Evolutionary conservation across 1,284 basidiomycete genomes (phyloP), one percentile per base, ranked within the genome.

Genomic region (Apiotrichum montevideense): DNA sequence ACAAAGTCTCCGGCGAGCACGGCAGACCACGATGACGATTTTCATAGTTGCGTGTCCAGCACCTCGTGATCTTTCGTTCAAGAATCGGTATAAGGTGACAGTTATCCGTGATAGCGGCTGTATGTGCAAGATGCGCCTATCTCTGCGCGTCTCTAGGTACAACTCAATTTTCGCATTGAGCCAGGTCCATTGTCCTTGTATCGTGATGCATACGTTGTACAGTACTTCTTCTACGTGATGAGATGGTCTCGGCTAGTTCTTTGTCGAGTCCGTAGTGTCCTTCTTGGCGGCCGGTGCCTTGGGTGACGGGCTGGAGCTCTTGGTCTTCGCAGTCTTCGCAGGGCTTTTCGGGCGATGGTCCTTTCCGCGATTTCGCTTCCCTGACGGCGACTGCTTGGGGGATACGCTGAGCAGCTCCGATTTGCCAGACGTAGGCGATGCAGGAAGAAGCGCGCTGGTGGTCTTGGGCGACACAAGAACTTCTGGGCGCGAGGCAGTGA

Each of bases 371-470:
- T 34, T 35, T 8, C 41, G n/a, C n/a, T 40, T 39, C 34, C 48
- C 42, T 32, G 37, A n/a, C n/a, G 52, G 46, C 52, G 45, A 42
- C 45, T 46, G 34, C 45, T 47, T 42, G 33, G 52, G 52, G 7
- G 46, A 48, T 2, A 54, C 52, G 46, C 45, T 41, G 83, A 0
- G 93, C 11, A 53, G 50, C 34, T 51, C 50, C 5, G 50, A 51
- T 34, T 51, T 51, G 90, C 0, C 90, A 87, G n/a, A 97, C 81
- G 73, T 98, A n/a, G 15, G 37, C 37, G 37, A 39, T 7, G 37
- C 14, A n/a, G 11, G 50, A 42, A 41, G 48, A 10, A 40, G 42
- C 42, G 21, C 47, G 35, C 35, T 39, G 35, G 37, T 49, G 15
- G 45, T 34, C 45, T 46, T 46, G 45, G 50, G 50, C 42, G 42